Percentiles rank a stretch among this genome's conserved stretches.
Conservation (phyloP, 441 rosid species). For the Kokia cookei region DNA sequence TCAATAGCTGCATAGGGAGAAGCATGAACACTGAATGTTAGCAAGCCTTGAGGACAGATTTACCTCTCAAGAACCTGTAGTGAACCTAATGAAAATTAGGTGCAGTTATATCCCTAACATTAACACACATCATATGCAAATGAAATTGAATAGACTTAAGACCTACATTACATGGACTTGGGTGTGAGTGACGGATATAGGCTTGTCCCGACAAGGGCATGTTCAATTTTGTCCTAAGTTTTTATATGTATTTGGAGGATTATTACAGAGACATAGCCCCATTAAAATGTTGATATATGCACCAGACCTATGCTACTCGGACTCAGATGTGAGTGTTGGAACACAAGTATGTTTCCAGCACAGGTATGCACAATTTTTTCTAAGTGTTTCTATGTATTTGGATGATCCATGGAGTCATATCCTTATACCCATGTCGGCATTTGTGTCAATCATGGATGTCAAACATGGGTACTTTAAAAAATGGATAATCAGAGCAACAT, state of each 20-base stretch:
- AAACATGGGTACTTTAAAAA: not conserved
- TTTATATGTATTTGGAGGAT: not conserved
- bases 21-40: not conserved
- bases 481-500: not conserved
- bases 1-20: conserved; percentile 50
- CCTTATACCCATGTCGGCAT: not conserved
- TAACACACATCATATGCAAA: not conserved
- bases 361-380: not conserved
- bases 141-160: not conserved
- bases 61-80: not conserved
- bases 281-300: not conserved
- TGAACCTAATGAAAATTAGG: not conserved
- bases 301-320: not conserved
- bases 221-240: not conserved
- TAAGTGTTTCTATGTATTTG: not conserved
- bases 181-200: not conserved
- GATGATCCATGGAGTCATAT: not conserved
- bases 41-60: not conserved
- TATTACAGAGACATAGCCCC: not conserved
- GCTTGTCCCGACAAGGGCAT: not conserved
- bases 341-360: not conserved
- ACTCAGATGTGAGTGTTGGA: not conserved
- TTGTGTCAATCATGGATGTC: not conserved
- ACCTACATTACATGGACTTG: not conserved
- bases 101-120: not conserved